These are phyloP conservation scores for Cyberlindnera maritima DNA, from an alignment of 805 yeast species.

Conservation along the genomic window DNA sequence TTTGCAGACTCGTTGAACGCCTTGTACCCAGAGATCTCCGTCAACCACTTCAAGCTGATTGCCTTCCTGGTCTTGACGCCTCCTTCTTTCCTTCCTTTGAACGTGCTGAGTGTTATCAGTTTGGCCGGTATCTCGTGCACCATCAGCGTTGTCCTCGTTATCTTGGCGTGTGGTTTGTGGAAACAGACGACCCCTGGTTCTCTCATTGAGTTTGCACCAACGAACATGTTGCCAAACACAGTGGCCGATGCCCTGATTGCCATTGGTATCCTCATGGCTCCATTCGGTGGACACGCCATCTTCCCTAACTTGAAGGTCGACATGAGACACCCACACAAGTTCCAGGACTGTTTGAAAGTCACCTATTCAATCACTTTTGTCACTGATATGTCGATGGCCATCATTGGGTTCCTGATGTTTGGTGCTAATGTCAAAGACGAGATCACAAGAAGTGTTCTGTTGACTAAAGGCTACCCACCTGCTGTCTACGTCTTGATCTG, in stretches of 20 bases:
- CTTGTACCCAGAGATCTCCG: slow-evolving; percentile 51
- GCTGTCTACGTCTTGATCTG: slow-evolving; percentile 60
- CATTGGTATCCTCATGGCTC: slow-evolving; percentile 70
- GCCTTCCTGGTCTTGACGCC: slow-evolving; percentile 76
- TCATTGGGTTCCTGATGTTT: slow-evolving; percentile 76
- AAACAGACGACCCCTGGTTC: slow-evolving; percentile 74
- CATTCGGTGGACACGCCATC: slow-evolving; percentile 84
- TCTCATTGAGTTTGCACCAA: slow-evolving; percentile 56
- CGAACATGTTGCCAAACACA: slow-evolving; percentile 63
- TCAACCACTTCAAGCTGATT: slow-evolving; percentile 57
- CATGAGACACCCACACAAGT: slow-evolving; percentile 65
- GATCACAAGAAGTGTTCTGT: slow-evolving; percentile 69
- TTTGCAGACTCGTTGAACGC: slow-evolving; percentile 86
- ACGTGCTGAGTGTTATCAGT: slow-evolving; percentile 65
- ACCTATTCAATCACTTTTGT: slow-evolving; percentile 60
- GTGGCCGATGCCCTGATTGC: slow-evolving; percentile 52
- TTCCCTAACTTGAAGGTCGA: slow-evolving; percentile 72
- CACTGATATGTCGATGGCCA: slow-evolving; percentile 63
- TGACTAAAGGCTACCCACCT: slow-evolving; percentile 64
- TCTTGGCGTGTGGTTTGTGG: slow-evolving; percentile 60
- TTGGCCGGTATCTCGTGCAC: slow-evolving; percentile 73
- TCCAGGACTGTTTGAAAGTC: slow-evolving; percentile 47
- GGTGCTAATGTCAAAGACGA: slow-evolving; percentile 70
- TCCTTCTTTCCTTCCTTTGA: slow-evolving; percentile 75
- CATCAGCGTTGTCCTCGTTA: slow-evolving; percentile 55